These are phyloP conservation scores for Betula pendula DNA, from an alignment of 306 rosid genomes.

Conservation along the genomic window DNA sequence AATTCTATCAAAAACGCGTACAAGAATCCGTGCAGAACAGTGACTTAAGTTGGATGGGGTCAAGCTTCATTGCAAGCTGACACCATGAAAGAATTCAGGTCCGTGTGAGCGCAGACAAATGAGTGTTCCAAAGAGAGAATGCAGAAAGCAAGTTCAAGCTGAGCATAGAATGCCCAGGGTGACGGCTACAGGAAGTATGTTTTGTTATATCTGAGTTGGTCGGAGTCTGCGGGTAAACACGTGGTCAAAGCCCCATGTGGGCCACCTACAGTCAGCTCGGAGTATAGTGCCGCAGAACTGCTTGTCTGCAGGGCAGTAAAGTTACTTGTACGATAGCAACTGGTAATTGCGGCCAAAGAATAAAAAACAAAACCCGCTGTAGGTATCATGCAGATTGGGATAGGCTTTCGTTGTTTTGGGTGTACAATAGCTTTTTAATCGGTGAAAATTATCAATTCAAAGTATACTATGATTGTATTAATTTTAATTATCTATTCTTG, in stretches of 20 bases:
- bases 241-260: conserved; percentile 64
- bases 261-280: conserved; percentile 32
- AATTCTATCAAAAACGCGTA: not conserved
- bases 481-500: too few species aligned
- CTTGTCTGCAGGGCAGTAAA: not conserved
- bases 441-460: not conserved
- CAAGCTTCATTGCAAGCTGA: conserved; percentile 48
- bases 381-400: not conserved
- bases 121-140: conserved; percentile 47
- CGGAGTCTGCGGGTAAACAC: conserved; percentile 31
- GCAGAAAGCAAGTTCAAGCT: conserved; percentile 46
- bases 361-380: too few species aligned
- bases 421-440: not conserved
- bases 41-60: conserved; percentile 53
- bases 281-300: not conserved
- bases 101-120: conserved; percentile 29
- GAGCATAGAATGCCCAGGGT: conserved; percentile 42
- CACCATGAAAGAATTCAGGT: conserved; percentile 32
- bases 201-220: conserved; percentile 63
- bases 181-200: conserved; percentile 13
- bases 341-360: too few species aligned
- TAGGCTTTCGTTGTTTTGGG: not conserved
- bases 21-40: conserved; percentile 46
- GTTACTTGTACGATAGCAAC: not conserved
- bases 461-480: too few species aligned